Evolutionary conservation across 257 asterid species (phyloP).

Genomic region (Gardenia jasminoides): DNA sequence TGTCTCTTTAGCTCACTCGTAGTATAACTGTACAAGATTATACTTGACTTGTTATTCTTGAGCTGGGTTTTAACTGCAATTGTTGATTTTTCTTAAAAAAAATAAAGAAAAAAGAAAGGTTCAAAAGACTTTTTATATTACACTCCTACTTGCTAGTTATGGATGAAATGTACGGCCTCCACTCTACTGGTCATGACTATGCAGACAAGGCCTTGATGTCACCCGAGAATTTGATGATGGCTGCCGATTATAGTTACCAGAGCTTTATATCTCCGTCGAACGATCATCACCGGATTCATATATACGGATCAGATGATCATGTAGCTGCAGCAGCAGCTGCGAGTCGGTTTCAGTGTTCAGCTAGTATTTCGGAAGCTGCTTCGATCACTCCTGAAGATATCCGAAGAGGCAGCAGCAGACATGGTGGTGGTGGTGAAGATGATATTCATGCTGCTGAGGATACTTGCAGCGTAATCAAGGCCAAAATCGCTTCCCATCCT

Average conservation of each 20-base stretch:
- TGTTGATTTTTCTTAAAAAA: background rate
- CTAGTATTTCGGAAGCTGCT: slow-evolving; percentile 27
- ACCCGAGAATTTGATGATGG: slow-evolving; percentile 42
- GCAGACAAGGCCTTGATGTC: slow-evolving; percentile 46
- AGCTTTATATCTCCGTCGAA: slow-evolving; percentile 19
- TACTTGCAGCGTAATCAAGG: slow-evolving; percentile 37
- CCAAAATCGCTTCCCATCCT: slow-evolving; percentile 48
- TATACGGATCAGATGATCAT: slow-evolving; percentile 24
- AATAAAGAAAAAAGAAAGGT: background rate
- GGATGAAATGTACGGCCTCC: slow-evolving; percentile 42
- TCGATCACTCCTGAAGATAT: slow-evolving; percentile 30
- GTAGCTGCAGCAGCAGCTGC: background rate
- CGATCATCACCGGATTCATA: slow-evolving; percentile 21
- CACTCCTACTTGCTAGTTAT: slow-evolving; percentile 5
- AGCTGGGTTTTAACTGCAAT: background rate
- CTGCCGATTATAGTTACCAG: slow-evolving; percentile 29
- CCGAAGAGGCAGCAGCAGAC: slow-evolving; percentile 14
- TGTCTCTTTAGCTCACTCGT: background rate
- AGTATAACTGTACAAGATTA: background rate
- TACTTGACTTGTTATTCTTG: background rate
- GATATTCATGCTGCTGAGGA: slow-evolving; percentile 29
- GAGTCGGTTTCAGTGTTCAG: slow-evolving; percentile 23
- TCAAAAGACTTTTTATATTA: background rate
- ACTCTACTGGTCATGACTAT: slow-evolving; percentile 30
- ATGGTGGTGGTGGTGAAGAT: slow-evolving; percentile 2